These are phyloP conservation scores for Gentiana dahurica DNA, from an alignment of 257 asterid genomes.

Conservation along the genomic window DNA sequence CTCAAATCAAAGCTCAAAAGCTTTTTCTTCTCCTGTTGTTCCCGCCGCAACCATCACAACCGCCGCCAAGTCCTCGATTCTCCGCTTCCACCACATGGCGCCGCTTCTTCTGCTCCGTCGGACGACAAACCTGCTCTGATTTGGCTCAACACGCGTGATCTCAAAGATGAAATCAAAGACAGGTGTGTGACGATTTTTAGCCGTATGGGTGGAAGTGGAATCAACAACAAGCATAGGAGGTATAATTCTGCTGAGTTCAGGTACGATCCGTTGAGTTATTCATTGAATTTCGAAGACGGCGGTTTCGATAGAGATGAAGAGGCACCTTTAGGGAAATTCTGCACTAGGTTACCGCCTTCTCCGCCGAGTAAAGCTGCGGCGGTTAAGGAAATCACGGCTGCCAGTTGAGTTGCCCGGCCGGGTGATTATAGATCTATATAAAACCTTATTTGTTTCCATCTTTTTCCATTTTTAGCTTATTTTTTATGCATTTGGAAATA, in stretches of 20 bases:
- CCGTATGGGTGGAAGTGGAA: slow-evolving; percentile 6
- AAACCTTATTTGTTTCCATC: too few species aligned
- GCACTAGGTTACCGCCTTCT: slow-evolving; percentile 48
- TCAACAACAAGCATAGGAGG: slow-evolving; percentile 21
- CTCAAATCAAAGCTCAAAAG: slow-evolving; percentile 36
- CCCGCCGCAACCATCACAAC: slow-evolving; percentile 31
- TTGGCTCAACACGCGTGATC: slow-evolving; percentile 26
- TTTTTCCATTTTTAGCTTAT: too few species aligned
- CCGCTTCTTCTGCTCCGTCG: slow-evolving; percentile 12
- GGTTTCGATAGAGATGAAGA: slow-evolving; percentile 25
- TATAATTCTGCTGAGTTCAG: slow-evolving; percentile 44
- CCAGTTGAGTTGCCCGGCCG: background rate
- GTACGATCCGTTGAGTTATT: slow-evolving; percentile 68
- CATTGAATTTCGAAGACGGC: slow-evolving; percentile 67
- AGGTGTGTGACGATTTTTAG: slow-evolving; percentile 39
- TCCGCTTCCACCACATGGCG: slow-evolving; percentile 13
- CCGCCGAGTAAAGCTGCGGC: slow-evolving; percentile 12
- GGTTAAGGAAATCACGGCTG: slow-evolving; percentile 13
- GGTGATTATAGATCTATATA: too few species aligned
- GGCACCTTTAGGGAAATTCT: slow-evolving; percentile 36
- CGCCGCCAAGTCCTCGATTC: slow-evolving; percentile 21
- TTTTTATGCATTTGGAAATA: too few species aligned
- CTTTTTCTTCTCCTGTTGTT: slow-evolving; percentile 44
- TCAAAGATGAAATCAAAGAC: slow-evolving; percentile 30
- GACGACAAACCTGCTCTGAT: slow-evolving; percentile 38